A percentile compares a stretch with the other conserved stretches of the same genome.
phyloP scores from a whole-genome alignment of 1,284 basidiomycete genomes.

The Ustilago shanxiensis region DNA sequence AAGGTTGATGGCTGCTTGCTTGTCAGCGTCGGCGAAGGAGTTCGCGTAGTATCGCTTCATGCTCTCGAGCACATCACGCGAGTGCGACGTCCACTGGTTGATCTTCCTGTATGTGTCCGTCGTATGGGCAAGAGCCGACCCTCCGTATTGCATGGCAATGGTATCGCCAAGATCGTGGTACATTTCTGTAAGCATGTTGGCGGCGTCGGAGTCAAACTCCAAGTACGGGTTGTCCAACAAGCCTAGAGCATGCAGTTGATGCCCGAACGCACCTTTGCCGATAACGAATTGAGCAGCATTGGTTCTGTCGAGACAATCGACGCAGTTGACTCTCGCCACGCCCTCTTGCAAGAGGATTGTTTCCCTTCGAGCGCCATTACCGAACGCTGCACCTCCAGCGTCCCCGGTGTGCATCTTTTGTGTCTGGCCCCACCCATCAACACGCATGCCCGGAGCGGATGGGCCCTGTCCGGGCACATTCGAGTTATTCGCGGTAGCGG shows the following conservation, averaged over 20 bases:
- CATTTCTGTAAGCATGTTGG: constrained; percentile 98
- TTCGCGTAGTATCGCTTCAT: constrained; percentile 96
- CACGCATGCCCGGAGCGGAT: not conserved
- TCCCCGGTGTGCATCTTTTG: not conserved
- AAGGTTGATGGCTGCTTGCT: constrained; percentile 96
- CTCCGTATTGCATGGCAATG: constrained; percentile 82
- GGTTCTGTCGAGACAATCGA: constrained; percentile 93
- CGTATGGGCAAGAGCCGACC: constrained; percentile 91
- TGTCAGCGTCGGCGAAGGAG: constrained; percentile 88
- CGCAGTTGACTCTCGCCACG: constrained; percentile 75
- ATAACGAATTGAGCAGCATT: constrained; percentile 99
- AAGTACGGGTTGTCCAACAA: constrained; percentile 79
- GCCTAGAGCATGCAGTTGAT: constrained; percentile 95
- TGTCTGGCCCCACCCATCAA: not conserved
- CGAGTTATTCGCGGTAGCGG: constrained; percentile 7
- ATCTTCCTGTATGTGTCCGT: constrained; percentile 96
- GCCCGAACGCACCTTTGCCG: constrained; percentile 92
- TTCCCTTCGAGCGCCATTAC: constrained; percentile 26
- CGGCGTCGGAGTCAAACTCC: constrained; percentile 92
- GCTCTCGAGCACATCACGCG: constrained; percentile 96
- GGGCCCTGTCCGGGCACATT: not conserved
- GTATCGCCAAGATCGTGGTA: constrained; percentile 80
- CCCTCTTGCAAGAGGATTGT: constrained; percentile 87
- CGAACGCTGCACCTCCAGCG: not conserved
- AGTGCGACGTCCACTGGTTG: constrained; percentile 95